These are phyloP conservation scores for Daedaleopsis nitida DNA, from an alignment of 768 basidiomycete genomes.

Conservation along the genomic window DNA sequence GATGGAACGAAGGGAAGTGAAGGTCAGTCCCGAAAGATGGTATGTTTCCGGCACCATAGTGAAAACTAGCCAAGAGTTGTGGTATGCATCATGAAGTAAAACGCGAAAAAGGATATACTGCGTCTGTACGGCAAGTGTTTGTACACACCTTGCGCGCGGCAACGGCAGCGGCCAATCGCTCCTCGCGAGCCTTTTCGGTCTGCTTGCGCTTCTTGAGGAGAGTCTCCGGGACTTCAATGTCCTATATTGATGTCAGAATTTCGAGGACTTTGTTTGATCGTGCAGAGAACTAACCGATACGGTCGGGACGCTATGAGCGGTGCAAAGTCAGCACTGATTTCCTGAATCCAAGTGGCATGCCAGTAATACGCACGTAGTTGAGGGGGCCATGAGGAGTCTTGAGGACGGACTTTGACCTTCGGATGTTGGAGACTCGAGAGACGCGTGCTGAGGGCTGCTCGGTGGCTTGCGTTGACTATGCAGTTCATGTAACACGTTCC, in stretches of 20 bases:
- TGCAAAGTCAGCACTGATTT: constrained; percentile 6
- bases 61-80: constrained; percentile 77
- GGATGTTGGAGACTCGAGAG: constrained; percentile 17
- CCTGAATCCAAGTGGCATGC: not conserved
- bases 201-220: constrained; percentile 99
- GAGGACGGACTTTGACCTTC: constrained; percentile 35
- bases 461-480: constrained; percentile 40
- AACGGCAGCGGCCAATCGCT: constrained; percentile 79
- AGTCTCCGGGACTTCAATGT: constrained; percentile 98
- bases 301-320: constrained; percentile 42
- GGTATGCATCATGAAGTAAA: constrained; percentile 77
- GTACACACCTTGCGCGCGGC: constrained; percentile 85
- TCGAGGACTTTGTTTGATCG: not conserved
- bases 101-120: not conserved
- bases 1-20: not conserved
- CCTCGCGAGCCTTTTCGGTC: constrained; percentile 94
- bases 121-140: constrained; percentile 3
- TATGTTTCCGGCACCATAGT: constrained; percentile 84
- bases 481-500: constrained; percentile 26
- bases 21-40: constrained; percentile 91
- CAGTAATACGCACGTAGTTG: constrained; percentile 49
- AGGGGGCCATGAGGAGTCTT: constrained; percentile 49
- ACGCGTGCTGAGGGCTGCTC: constrained; percentile 18
- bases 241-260: constrained; percentile 43
- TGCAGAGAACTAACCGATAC: constrained; percentile 42